Conservation (phyloP, 1,139 yeast species). For the Nakaseomyces kungkrabaensis region DNA sequence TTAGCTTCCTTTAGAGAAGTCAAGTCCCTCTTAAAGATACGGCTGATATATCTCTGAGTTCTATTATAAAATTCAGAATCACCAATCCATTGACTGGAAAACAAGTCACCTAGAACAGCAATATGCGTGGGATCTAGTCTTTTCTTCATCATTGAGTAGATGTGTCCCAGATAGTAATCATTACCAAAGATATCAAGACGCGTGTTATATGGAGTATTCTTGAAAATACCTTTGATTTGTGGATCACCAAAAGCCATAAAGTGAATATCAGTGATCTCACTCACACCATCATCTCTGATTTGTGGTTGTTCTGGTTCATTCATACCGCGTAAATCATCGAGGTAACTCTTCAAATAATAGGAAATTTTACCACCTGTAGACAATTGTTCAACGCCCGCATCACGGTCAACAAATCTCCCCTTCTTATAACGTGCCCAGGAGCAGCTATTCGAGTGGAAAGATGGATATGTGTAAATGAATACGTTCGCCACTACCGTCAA, state of each 20-base stretch:
- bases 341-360: constrained; percentile 6
- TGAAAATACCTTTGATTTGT: constrained; percentile 84
- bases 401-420: not conserved
- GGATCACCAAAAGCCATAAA: constrained; percentile 90
- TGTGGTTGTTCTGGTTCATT: constrained; percentile 23
- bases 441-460: constrained; percentile 42
- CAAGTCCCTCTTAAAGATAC: constrained; percentile 38
- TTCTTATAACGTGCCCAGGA: constrained; percentile 37
- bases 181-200: constrained; percentile 79
- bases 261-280: constrained; percentile 40
- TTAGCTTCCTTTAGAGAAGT: constrained; percentile 13
- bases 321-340: constrained; percentile 7
- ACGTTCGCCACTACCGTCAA: constrained; percentile 41
- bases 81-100: constrained; percentile 92
- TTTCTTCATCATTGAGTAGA: constrained; percentile 52
- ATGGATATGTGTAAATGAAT: constrained; percentile 69
- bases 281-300: constrained; percentile 4
- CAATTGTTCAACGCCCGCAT: constrained; percentile 8
- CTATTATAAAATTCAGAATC: constrained; percentile 79
- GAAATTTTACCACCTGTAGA: constrained; percentile 8
- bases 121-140: constrained; percentile 68
- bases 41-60: constrained; percentile 56
- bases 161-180: constrained; percentile 79
- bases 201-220: constrained; percentile 59
- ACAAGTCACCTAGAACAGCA: constrained; percentile 84